phyloP scores from a whole-genome alignment of 1,139 yeast genomes.

The Yamadazyma aaseri region DNA sequence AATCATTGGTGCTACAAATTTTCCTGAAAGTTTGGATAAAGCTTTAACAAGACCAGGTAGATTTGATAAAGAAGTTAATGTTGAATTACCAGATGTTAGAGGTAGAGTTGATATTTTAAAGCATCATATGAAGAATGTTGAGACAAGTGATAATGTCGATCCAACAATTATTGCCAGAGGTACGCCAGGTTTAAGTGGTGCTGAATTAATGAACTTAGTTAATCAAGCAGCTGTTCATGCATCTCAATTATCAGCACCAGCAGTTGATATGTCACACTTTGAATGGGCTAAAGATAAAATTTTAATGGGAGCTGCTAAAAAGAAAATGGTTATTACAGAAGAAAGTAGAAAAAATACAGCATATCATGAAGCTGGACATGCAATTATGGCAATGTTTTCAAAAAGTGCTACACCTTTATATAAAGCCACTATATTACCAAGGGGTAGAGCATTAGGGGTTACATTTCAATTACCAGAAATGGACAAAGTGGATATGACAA shows the following conservation, averaged over 20 bases:
- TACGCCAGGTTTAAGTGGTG: constrained; percentile 97
- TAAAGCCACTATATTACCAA: constrained; percentile 93
- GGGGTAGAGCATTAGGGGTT: constrained; percentile 95
- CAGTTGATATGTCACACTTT: constrained; percentile 87
- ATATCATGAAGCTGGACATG: constrained; percentile 99
- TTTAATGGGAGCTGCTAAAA: constrained; percentile 95
- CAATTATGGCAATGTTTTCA: constrained; percentile 93
- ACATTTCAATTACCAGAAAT: constrained; percentile 97
- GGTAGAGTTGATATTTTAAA: constrained; percentile 92
- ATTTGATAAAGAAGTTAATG: constrained; percentile 93
- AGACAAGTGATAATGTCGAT: constrained; percentile 80
- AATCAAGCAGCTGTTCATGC: constrained; percentile 98
- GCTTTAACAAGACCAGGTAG: constrained; percentile 98
- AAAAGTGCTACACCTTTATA: constrained; percentile 95
- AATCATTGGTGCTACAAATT: constrained; percentile 96
- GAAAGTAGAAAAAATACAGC: constrained; percentile 93
- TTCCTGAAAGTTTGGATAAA: constrained; percentile 94
- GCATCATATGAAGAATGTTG: constrained; percentile 91
- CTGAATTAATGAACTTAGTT: constrained; percentile 91
- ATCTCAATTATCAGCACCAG: constrained; percentile 84
- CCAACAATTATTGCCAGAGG: constrained; percentile 91
- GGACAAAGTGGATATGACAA: constrained; percentile 95
- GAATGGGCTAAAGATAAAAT: constrained; percentile 99
- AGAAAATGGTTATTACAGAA: constrained; percentile 95
- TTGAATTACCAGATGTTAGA: constrained; percentile 95